Conservation (phyloP, 2,329 filamentous ascomycete genomes). For the Fusarium napiforme region DNA sequence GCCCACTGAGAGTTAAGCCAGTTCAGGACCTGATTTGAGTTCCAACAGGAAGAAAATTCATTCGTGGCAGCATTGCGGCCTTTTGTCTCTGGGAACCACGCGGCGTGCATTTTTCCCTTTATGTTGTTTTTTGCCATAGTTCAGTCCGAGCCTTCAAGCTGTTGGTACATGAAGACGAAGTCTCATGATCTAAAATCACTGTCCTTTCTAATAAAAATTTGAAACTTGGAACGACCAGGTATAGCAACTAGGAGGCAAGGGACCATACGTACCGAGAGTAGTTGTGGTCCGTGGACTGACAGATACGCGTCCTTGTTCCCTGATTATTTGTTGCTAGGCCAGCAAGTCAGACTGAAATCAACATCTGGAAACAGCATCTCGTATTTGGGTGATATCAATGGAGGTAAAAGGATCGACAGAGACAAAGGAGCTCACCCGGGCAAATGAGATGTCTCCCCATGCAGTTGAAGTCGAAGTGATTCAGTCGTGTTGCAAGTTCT, state of each 20-base stretch:
- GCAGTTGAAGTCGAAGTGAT: slow-evolving; percentile 3
- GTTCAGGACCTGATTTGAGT: neutral
- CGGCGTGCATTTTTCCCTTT: neutral
- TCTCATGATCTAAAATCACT: slow-evolving; percentile 10
- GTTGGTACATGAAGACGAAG: slow-evolving; percentile 8
- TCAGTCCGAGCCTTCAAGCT: neutral
- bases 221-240: slow-evolving; percentile 29
- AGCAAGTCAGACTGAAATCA: neutral
- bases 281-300: neutral
- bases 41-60: neutral
- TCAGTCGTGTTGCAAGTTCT: slow-evolving; percentile 1
- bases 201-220: slow-evolving; percentile 8
- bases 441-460: neutral
- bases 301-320: neutral
- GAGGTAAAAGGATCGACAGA: slow-evolving; percentile 6
- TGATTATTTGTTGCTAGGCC: neutral
- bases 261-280: slow-evolving; percentile 3
- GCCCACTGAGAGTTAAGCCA: neutral
- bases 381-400: slow-evolving; percentile 7
- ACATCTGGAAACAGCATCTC: slow-evolving; percentile 25
- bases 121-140: neutral
- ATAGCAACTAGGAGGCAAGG: slow-evolving; percentile 17
- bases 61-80: neutral
- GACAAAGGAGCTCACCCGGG: neutral
- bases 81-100: neutral